phyloP scores from a whole-genome alignment of 2,329 filamentous ascomycete genomes.

The Exophiala sideris region DNA sequence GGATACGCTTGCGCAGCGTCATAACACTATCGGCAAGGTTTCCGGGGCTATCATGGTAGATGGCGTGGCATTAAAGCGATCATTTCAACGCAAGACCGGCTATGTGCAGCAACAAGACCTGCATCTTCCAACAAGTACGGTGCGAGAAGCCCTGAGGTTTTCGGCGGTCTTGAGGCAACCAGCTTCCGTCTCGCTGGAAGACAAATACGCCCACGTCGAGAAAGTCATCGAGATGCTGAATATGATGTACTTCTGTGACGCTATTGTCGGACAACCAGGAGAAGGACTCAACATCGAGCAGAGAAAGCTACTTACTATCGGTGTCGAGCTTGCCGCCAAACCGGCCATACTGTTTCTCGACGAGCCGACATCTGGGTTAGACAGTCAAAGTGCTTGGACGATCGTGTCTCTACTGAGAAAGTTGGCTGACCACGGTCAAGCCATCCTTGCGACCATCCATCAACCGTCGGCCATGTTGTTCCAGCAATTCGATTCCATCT shows the following conservation, averaged over 20 bases:
- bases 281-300: slow-evolving; percentile 66
- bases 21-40: slow-evolving; percentile 56
- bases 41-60: slow-evolving; percentile 65
- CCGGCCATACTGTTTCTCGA: slow-evolving; percentile 85
- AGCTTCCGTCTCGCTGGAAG: slow-evolving; percentile 61
- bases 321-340: slow-evolving; percentile 88
- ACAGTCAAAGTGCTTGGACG: slow-evolving; percentile 86
- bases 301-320: slow-evolving; percentile 76
- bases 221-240: slow-evolving; percentile 83
- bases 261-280: slow-evolving; percentile 80
- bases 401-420: slow-evolving; percentile 82
- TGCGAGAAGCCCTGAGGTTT: slow-evolving; percentile 73
- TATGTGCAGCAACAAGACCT: slow-evolving; percentile 68
- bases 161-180: slow-evolving; percentile 81
- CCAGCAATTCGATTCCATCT: slow-evolving; percentile 67
- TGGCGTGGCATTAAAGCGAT: slow-evolving; percentile 52
- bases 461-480: slow-evolving; percentile 90
- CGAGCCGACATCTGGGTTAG: slow-evolving; percentile 87
- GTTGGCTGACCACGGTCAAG: slow-evolving; percentile 79
- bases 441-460: slow-evolving; percentile 89
- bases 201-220: slow-evolving; percentile 82
- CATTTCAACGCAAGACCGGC: slow-evolving; percentile 63
- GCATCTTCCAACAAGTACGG: slow-evolving; percentile 62
- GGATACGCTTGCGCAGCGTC: slow-evolving; percentile 56
- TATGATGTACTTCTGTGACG: slow-evolving; percentile 85